phyloP scores from a whole-genome alignment of 2,329 filamentous ascomycete genomes.

The Macrophomina tecta region DNA sequence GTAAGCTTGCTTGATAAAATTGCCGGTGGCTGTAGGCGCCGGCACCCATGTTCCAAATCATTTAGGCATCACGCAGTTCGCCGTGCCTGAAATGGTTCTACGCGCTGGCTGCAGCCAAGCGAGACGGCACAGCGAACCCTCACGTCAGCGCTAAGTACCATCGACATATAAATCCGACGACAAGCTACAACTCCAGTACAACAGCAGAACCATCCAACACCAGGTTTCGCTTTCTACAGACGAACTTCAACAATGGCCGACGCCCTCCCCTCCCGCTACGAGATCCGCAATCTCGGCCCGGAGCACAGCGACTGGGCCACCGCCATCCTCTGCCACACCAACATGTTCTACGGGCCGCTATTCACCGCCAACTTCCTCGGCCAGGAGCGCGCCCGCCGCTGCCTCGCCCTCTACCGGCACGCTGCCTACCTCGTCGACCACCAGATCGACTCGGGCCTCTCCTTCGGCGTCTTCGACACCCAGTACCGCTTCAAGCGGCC shows the following conservation, averaged over 20 bases:
- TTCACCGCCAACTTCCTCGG: constrained; percentile 35
- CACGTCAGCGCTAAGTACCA: constrained; percentile 19
- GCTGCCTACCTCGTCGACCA: constrained; percentile 41
- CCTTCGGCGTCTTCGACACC: constrained; percentile 49
- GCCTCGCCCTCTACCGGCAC: constrained; percentile 27
- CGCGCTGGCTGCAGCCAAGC: background rate
- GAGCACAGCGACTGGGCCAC: constrained; percentile 38
- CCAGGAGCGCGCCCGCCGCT: constrained; percentile 27
- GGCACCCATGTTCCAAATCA: background rate
- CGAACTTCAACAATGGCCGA: background rate
- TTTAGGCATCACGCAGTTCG: background rate
- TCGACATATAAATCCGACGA: background rate
- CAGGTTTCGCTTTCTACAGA: too few relatives aligned
- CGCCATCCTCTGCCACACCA: constrained; percentile 41
- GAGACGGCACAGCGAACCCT: background rate
- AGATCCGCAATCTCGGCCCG: constrained; percentile 39
- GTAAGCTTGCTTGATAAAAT: background rate
- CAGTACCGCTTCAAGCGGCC: constrained; percentile 45
- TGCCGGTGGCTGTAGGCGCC: background rate
- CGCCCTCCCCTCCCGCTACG: constrained; percentile 38
- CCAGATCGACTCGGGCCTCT: constrained; percentile 43
- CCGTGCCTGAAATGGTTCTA: background rate
- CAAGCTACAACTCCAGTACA: too few relatives aligned
- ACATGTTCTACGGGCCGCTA: constrained; percentile 39
- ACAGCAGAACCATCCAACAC: too few relatives aligned